A percentile compares a stretch with the other conserved stretches of the same genome.
These are phyloP conservation scores for Trichoderma aggressivum DNA, from an alignment of 2,329 filamentous ascomycete species.

Conservation along the genomic window DNA sequence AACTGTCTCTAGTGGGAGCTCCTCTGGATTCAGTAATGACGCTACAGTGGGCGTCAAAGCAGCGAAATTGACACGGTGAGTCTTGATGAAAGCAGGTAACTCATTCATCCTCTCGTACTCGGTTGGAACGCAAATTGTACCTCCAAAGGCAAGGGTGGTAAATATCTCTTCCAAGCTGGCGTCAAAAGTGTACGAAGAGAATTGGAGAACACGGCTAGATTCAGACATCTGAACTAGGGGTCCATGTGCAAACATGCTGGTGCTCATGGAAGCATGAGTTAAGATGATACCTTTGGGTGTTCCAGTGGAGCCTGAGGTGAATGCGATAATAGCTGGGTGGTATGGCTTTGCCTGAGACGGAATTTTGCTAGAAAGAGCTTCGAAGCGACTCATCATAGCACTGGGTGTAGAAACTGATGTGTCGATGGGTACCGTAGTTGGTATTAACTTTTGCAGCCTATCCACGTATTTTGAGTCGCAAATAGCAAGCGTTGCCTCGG, in stretches of 20 bases:
- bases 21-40: not conserved
- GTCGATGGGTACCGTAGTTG: not conserved
- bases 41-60: not conserved
- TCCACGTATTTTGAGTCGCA: not conserved
- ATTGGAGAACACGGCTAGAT: constrained; percentile 3
- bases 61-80: constrained; percentile 4
- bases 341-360: not conserved
- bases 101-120: constrained; percentile 15
- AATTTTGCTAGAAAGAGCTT: not conserved
- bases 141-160: constrained; percentile 3
- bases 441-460: not conserved
- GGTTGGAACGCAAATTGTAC: constrained; percentile 16
- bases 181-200: constrained; percentile 12
- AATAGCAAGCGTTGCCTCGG: not conserved
- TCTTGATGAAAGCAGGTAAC: not conserved
- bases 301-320: not conserved
- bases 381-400: not conserved
- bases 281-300: not conserved
- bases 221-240: not conserved
- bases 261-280: not conserved
- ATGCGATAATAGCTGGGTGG: not conserved
- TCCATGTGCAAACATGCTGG: not conserved
- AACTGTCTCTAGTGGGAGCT: constrained; percentile 19
- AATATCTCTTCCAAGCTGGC: constrained; percentile 4
- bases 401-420: not conserved